Evolutionary conservation across 768 basidiomycete species (phyloP), one percentile per base, ranked within the genome.

Genomic region (Trametes maxima): DNA sequence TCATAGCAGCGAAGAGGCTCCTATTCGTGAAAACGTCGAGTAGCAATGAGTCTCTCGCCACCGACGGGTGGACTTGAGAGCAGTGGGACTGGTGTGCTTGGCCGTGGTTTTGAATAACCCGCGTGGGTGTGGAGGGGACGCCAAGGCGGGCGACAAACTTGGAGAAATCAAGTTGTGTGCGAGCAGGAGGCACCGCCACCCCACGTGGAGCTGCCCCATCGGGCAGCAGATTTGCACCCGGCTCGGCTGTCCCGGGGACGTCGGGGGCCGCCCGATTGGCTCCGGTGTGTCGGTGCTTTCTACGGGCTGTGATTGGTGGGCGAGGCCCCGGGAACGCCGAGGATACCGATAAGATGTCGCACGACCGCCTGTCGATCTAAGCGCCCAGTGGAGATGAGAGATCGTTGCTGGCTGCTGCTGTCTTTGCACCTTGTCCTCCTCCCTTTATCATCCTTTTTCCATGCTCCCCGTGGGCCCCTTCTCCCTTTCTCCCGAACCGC

Each of bases 371-470:
- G 36, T 35, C 44, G 28, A 37, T 36, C 43, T 55, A 45, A 22
- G 44, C 54, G 54, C 54, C 28, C 43, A 24, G 21, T 19, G 37
- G 14, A 33, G 28, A 33, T 33, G 54, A 10, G 55, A 43, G 49
- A 22, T 52, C 47, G 50, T 40, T 53, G 55, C 51, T 35, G 40
- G 40, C 19, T 54, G 45, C 19, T 25, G 50, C 16, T 22, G 16
- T 43, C 39, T 13, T 25, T 25, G 61, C 49, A 3, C 24, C 45
- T 36, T 33, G 36, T 46, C 25, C 50, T 50, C 57, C 14, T 43
- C 40, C 57, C 57, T 64, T 64, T 59, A 59, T 59, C 57, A 59
- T 59, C 63, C 56, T 57, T 45, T 59, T 64, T 59, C 55, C 62
- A 59, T 63, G 45, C 42, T 53, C 25, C 40, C 63, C 21, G 17